Conservation (phyloP, 1,284 basidiomycete species). For the Irpex sp. region DNA sequence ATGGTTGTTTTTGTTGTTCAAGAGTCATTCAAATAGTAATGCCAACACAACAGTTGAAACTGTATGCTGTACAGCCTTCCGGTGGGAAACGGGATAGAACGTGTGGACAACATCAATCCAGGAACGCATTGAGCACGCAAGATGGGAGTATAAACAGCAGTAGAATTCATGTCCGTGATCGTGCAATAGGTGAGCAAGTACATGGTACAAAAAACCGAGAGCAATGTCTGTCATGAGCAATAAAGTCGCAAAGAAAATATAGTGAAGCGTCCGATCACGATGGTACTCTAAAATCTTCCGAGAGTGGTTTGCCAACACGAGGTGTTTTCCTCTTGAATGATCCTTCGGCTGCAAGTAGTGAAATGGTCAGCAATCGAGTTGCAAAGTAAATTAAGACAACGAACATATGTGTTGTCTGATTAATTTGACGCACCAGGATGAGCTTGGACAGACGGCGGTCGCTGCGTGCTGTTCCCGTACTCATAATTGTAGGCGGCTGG, state of each 20-base stretch:
- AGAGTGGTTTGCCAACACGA: slow-evolving; percentile 30
- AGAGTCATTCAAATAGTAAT: neutral
- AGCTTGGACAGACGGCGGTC: slow-evolving; percentile 38
- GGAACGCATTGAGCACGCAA: neutral
- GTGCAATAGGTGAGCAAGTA: neutral
- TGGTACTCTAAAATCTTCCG: slow-evolving; percentile 20
- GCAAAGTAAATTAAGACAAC: slow-evolving; percentile 3
- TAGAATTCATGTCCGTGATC: neutral
- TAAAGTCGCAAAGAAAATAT: neutral
- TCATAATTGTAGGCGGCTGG: slow-evolving; percentile 11
- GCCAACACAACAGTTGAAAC: neutral
- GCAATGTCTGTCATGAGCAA: neutral
- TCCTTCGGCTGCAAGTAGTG: slow-evolving; percentile 41
- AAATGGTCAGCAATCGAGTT: slow-evolving; percentile 17
- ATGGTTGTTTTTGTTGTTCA: neutral
- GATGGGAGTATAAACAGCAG: neutral
- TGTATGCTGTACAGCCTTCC: no score
- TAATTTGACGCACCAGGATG: slow-evolving; percentile 46
- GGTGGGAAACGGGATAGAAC: no score
- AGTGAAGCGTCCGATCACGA: neutral
- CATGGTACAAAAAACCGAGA: neutral
- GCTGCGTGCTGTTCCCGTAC: slow-evolving; percentile 26
- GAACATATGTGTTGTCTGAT: slow-evolving; percentile 15
- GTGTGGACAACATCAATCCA: no score
- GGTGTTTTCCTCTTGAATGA: slow-evolving; percentile 52